A percentile compares a stretch with the other conserved stretches of the same genome.
Conservation (phyloP, 1,139 yeast species). For the Spathaspora jeffriesii region DNA sequence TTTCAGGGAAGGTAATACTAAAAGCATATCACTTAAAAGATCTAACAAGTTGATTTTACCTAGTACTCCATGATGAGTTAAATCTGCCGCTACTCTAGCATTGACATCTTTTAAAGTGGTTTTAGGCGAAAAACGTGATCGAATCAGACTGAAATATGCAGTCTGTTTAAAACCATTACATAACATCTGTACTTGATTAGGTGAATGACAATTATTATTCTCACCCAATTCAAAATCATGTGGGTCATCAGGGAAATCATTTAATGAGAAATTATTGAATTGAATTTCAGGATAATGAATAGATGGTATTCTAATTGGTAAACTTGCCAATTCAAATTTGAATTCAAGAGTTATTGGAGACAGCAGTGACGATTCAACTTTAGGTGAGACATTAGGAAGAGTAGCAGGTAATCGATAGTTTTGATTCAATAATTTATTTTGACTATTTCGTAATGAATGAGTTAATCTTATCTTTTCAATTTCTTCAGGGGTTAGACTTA, state of each 20-base stretch:
- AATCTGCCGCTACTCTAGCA: conserved; percentile 10
- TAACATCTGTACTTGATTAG: conserved; percentile 5
- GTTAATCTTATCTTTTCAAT: conserved; percentile 27
- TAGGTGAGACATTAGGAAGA: conserved; percentile 5
- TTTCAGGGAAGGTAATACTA: conserved; percentile 2
- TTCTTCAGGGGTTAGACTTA: conserved; percentile 29
- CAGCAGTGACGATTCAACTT: background rate
- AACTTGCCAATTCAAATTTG: conserved; percentile 22
- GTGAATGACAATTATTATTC: background rate
- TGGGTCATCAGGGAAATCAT: conserved; percentile 20
- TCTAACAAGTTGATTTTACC: conserved; percentile 14
- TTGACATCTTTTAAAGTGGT: conserved; percentile 5
- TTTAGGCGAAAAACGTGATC: conserved; percentile 5
- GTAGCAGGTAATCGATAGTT: conserved; percentile 32
- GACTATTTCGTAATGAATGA: conserved; percentile 29
- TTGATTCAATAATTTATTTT: conserved; percentile 26
- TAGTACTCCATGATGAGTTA: conserved; percentile 12
- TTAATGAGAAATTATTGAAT: conserved; percentile 19
- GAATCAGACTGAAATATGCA: conserved; percentile 7
- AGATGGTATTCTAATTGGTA: conserved; percentile 24
- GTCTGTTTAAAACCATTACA: conserved; percentile 10
- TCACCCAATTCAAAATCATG: conserved; percentile 6
- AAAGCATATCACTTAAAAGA: conserved; percentile 12
- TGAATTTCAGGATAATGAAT: conserved; percentile 26
- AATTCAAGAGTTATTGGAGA: conserved; percentile 18